Evolutionary conservation across 768 basidiomycete species (phyloP).

Genomic region (Chalciporus pseudorubinellus): DNA sequence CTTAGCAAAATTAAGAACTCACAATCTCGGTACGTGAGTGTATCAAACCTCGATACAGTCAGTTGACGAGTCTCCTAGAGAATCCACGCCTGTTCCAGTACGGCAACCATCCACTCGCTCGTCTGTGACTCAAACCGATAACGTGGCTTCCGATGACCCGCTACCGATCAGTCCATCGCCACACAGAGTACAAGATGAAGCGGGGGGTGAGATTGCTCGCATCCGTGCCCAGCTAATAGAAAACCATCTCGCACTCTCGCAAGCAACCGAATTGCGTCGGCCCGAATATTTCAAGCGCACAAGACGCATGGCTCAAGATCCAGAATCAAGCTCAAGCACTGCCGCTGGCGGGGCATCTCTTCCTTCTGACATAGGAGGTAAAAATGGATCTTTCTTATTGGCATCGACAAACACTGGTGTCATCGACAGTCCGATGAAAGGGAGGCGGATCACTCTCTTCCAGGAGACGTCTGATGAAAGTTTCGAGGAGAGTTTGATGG

Average conservation of each 20-base stretch:
- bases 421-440: conserved; percentile 67
- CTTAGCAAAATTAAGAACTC: conserved; percentile 1
- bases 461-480: conserved; percentile 83
- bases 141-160: neutral
- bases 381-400: conserved; percentile 18
- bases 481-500: conserved; percentile 82
- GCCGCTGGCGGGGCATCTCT: conserved; percentile 12
- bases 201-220: conserved; percentile 58
- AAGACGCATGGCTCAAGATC: conserved; percentile 37
- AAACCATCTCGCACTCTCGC: conserved; percentile 46
- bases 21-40: conserved; percentile 16
- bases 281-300: conserved; percentile 71
- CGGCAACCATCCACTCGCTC: conserved; percentile 1
- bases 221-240: conserved; percentile 54
- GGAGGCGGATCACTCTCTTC: conserved; percentile 69
- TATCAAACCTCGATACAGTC: neutral
- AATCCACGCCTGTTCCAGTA: conserved; percentile 17
- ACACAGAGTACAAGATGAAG: conserved; percentile 16
- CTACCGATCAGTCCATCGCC: neutral
- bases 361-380: conserved; percentile 8
- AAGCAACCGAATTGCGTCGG: conserved; percentile 58
- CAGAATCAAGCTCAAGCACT: conserved; percentile 33
- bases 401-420: conserved; percentile 49
- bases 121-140: neutral
- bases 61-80: conserved; percentile 2